Conservation (phyloP, 2,329 filamentous ascomycete species). For the Nemania abortiva region DNA sequence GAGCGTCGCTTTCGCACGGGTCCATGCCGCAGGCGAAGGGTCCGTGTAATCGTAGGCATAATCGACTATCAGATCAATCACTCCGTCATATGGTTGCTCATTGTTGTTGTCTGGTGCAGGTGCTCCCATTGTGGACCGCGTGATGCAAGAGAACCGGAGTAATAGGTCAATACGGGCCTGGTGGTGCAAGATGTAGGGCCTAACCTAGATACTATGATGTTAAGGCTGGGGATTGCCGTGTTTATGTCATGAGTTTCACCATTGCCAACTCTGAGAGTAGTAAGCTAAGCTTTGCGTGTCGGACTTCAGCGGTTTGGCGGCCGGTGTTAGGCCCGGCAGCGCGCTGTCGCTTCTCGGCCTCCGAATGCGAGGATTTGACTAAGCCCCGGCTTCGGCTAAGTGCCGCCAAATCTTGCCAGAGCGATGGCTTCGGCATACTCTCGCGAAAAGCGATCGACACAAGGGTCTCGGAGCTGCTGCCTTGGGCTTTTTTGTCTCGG, state of each 20-base stretch:
- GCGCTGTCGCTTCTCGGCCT: constrained; percentile 7
- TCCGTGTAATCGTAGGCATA: constrained; percentile 38
- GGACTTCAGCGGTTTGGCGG: not conserved
- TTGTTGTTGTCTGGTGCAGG: constrained; percentile 34
- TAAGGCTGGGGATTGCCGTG: constrained; percentile 4
- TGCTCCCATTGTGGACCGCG: constrained; percentile 1
- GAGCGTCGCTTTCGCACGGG: constrained; percentile 39
- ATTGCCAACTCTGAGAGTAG: not conserved
- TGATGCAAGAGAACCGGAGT: not conserved
- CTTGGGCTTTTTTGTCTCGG: not conserved
- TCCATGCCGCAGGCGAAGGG: constrained; percentile 29
- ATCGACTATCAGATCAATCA: constrained; percentile 33
- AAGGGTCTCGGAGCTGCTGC: not conserved
- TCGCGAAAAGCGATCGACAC: not conserved
- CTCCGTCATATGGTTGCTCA: constrained; percentile 32
- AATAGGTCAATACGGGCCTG: not conserved
- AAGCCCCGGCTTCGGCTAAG: not conserved
- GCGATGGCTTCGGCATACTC: not conserved
- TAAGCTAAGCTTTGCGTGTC: not conserved
- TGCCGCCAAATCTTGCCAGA: not conserved
- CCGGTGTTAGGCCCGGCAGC: not conserved
- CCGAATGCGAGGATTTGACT: constrained; percentile 7
- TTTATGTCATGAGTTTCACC: constrained; percentile 1
- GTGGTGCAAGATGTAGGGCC: not conserved
- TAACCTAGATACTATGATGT: not conserved